Evolutionary conservation across 2,329 filamentous ascomycete species (phyloP).

Genomic region (Epichloe baconii): DNA sequence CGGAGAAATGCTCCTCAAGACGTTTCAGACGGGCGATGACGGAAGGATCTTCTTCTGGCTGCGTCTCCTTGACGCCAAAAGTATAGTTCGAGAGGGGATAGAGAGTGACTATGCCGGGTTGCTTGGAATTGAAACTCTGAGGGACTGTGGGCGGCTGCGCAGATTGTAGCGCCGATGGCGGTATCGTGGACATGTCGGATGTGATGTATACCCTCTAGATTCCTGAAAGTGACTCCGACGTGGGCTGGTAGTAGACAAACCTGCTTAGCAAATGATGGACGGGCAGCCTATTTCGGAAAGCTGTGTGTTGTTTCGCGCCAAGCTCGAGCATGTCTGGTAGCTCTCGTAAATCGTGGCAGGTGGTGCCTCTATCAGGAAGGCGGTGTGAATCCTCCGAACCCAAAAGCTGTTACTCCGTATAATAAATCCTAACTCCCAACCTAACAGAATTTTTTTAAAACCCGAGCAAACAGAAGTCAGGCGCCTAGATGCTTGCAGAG

Average conservation of each 20-base stretch:
- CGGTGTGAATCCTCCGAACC: background rate
- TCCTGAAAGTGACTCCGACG: background rate
- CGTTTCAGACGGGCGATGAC: slow-evolving; percentile 85
- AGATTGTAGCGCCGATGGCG: slow-evolving; percentile 62
- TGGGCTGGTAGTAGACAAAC: background rate
- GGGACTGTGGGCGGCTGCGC: slow-evolving; percentile 67
- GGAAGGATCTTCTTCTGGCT: slow-evolving; percentile 94
- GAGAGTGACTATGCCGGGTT: slow-evolving; percentile 78
- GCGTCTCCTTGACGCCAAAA: slow-evolving; percentile 95
- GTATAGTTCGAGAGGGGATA: slow-evolving; percentile 98
- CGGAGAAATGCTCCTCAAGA: slow-evolving; percentile 86
- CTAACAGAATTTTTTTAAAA: no score
- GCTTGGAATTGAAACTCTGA: slow-evolving; percentile 74
- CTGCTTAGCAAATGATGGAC: background rate
- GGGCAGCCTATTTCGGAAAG: background rate
- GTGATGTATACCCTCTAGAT: background rate
- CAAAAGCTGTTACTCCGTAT: no score
- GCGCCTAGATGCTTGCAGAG: no score
- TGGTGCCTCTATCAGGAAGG: background rate
- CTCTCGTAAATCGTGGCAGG: background rate
- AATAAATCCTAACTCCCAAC: no score
- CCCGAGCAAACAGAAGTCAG: no score
- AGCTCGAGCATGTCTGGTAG: background rate
- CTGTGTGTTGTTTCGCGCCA: background rate
- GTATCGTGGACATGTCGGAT: slow-evolving; percentile 66